Base-by-base conservation (phyloP, 2,329 filamentous ascomycete genomes). In the Sporothrix mexicana region DNA sequence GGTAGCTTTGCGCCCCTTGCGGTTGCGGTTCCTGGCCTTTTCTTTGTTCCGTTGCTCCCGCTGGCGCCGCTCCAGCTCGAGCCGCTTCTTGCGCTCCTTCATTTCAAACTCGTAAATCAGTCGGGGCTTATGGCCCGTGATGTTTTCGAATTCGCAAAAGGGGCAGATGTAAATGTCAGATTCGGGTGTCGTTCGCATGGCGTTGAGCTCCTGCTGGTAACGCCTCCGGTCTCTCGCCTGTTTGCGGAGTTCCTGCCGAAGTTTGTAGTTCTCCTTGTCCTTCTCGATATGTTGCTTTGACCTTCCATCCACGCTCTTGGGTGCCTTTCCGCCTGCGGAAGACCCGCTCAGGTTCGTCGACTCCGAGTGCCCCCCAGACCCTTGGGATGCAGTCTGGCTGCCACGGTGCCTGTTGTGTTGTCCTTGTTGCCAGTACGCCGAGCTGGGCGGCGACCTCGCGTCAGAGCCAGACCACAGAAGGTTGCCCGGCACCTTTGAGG, bases 101-200 rank as follows among this genome's bases (percentile, higher is more conserved):
- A 95, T 93, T 82, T 99, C 96, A 79, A 98, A 99, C 75, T 94
- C 90, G 55, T 93, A 89, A 75, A 98, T 97, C 71, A 99, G 84
- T 77, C 89, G 88, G 0, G 96, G 96, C 2, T 93, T 93, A 70
- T 87, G 87, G n/a, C 95, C 95, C 80, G 97, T 98, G 68, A 99
- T 98, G 70, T 90, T 90, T 82, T 98, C 95, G 79, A 98, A 99
- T 81, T 99, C 96, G 84, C 96, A 99, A 80, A 98, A 98, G 79
- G 98, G 93, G 82, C 96, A 99, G 64, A 98, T 94, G 93, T 95
- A 98, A 69, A 94, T 88, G 74, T 97, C 93, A 76, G 93, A 92
- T 1, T 61, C 83, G 1, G 92, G 92, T 1, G 93, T 43, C 23
- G 25, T 92, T 78, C 93, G 91, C 77, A 92, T 90, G 74, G 89